Base-by-base conservation (phyloP, 2,329 filamentous ascomycete genomes). In the Pseudomassariella vexata region DNA sequence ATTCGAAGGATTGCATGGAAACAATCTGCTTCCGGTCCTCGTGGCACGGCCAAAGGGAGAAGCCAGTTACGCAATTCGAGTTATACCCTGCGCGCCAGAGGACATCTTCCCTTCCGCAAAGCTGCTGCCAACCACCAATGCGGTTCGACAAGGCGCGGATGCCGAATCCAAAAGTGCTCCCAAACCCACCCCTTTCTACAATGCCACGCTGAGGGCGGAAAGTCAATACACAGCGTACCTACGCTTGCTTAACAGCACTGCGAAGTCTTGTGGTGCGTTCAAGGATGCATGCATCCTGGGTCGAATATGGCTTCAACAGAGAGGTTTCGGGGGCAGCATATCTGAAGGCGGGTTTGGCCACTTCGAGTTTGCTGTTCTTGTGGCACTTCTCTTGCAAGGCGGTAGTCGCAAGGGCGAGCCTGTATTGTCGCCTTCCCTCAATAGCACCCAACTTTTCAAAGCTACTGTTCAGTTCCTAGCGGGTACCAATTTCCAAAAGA, bases 371-470 rank as follows among this genome's bases (percentile, higher is more conserved):
- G 73, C 84, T 1, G 64, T 77, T n/a, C 63, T 92, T 29, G 74
- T 89, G 52, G 85, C 89, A 19, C 66, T 95, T 10, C 65, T 96
- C 3, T 67, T 96, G 24, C 79, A 87, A 55, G 77, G 76, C n/a
- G 85, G 85, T 17, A 82, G 80, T 6, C 73, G 76, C 6, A 81
- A 80, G 38, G 83, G 84, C 2, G 74, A 79, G 41, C 72, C 82
- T 2, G 63, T 85, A 5, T 68, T 96, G 11, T 87, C 88, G 5
- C 69, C 76, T 5, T 85, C 85, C 6, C 83, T 95, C 48, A 95
- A 84, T 62, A 84, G 83, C 57, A 92, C 90, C 16, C 90, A 96
- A 57, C 70, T 96, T 26, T 95, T 98, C 71, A 96, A 95, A 59
- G 89, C 87, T 3, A 79, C 82, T 2, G 65, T 98, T n/a, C 90